Base-by-base conservation (phyloP, 495 filamentous ascomycete species). In the Thermochaetoides thermophila region DNA sequence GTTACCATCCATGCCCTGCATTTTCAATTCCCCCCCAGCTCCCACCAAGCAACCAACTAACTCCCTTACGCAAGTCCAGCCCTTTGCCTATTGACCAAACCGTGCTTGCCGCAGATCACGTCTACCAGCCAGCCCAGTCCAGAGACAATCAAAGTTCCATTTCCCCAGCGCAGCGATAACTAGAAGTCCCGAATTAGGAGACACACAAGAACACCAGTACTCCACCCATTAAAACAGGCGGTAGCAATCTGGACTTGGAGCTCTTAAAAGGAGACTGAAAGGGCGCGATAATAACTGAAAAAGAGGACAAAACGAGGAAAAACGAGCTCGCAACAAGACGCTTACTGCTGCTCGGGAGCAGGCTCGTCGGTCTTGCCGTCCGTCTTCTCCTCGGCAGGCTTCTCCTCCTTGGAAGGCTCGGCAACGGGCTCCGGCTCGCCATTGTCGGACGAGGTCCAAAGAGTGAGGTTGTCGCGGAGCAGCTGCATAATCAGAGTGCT, bases 401-500 rank as follows among this genome's bases (percentile, higher is more conserved):
- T 58, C 46, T 73, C 68, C 44, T 81, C 77, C 50, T 68, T 64
- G 55, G 80, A 69, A 55, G 76, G 69, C 8, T 65, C 53, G 38
- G 64, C 56, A 32, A 70, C 63, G 45, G 63, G 64, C 50, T 96
- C 89, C 37, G 72, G 66, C 56, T 96, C 89, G 42, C 71, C 74
- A 49, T 75, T 81, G 51, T 96, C 89, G 29, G 86, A 92, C 35
- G 89, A 96, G 48, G 89, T 99, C 89, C 89, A 99, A 55, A 99
- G 79, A 44, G 89, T 99, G 41, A 99, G 71, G 71, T 99, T 99
- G 63, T 99, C 89, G 11, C 37, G 85, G 57, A 99, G 81, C 29
- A 99, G 72, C 74, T 99, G 89, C 89, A 99, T 99, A 70, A 99
- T 99, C 48, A 99, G 78, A 29, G 89, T 99, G 76, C 87, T 95